Percentiles rank a stretch among this genome's conserved stretches.
Conservation (phyloP, 441 rosid genomes). For the Pelargonium cotyledonis region DNA sequence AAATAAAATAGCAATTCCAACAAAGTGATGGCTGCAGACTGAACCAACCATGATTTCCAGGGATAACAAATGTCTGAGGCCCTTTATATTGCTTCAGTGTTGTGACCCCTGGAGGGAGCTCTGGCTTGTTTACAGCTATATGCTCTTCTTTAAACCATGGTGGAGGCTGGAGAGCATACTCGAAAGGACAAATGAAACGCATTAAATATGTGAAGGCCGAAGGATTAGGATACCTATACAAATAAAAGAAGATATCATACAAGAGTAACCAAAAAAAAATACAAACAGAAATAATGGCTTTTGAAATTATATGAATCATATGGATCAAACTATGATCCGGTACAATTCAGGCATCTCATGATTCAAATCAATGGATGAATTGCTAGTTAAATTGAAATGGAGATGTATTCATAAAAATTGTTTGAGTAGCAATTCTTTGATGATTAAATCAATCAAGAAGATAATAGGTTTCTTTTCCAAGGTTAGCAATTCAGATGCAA, state of each 20-base stretch:
- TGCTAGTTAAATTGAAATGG: too few species aligned
- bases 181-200: slow-evolving; percentile 90
- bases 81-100: slow-evolving; percentile 80
- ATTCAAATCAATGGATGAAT: too few species aligned
- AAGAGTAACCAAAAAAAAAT: too few species aligned
- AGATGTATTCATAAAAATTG: too few species aligned
- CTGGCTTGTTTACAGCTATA: slow-evolving; percentile 84
- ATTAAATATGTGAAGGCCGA: slow-evolving; percentile 82
- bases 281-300: too few species aligned
- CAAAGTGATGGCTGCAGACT: slow-evolving; percentile 17
- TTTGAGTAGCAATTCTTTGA: too few species aligned
- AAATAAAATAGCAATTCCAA: neutral
- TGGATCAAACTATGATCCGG: too few species aligned
- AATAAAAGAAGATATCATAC: neutral
- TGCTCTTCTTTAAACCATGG: slow-evolving; percentile 66
- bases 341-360: too few species aligned
- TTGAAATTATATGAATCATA: too few species aligned
- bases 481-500: too few species aligned
- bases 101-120: slow-evolving; percentile 62
- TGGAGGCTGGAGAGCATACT: slow-evolving; percentile 97
- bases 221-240: slow-evolving; percentile 86
- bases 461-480: too few species aligned
- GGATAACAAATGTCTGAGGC: slow-evolving; percentile 88
- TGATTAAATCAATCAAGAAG: too few species aligned
- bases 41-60: slow-evolving; percentile 95